Percentiles rank a stretch among this genome's conserved stretches.
Evolutionary conservation across 2,329 filamentous ascomycete genomes (phyloP).

Genomic region (Fusarium bulbicola): DNA sequence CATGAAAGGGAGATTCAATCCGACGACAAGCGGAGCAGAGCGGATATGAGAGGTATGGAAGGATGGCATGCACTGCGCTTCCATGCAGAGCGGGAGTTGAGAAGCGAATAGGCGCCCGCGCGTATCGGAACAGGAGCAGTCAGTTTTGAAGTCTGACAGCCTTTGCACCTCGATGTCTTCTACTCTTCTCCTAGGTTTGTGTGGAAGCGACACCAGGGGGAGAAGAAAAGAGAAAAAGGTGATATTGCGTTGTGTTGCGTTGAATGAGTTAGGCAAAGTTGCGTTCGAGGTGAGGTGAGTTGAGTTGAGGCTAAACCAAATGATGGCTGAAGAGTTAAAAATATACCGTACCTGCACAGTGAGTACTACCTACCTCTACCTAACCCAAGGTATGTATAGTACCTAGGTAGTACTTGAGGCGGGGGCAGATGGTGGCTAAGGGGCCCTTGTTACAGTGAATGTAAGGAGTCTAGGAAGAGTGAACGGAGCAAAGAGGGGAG

Average conservation of each 20-base stretch:
- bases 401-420: neutral
- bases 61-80: constrained; percentile 17
- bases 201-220: neutral
- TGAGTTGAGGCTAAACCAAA: constrained; percentile 25
- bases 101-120: constrained; percentile 32
- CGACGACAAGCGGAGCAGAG: constrained; percentile 25
- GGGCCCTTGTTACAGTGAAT: constrained; percentile 8
- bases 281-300: constrained; percentile 5
- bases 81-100: constrained; percentile 10
- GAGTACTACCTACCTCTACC: neutral
- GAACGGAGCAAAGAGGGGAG: neutral
- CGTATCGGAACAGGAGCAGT: constrained; percentile 12
- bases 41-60: neutral
- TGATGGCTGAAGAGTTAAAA: constrained; percentile 35
- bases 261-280: constrained; percentile 6
- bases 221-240: neutral
- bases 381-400: neutral
- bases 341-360: constrained; percentile 32
- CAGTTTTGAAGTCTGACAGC: neutral
- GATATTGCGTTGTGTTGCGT: constrained; percentile 10
- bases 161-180: neutral
- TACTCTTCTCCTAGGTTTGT: neutral
- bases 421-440: constrained; percentile 25
- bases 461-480: neutral
- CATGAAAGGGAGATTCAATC: constrained; percentile 22